Percentiles rank a stretch among this genome's conserved stretches.
phyloP scores from a whole-genome alignment of 163 green algal species.

The Coccomyxa subellipsoidea region DNA sequence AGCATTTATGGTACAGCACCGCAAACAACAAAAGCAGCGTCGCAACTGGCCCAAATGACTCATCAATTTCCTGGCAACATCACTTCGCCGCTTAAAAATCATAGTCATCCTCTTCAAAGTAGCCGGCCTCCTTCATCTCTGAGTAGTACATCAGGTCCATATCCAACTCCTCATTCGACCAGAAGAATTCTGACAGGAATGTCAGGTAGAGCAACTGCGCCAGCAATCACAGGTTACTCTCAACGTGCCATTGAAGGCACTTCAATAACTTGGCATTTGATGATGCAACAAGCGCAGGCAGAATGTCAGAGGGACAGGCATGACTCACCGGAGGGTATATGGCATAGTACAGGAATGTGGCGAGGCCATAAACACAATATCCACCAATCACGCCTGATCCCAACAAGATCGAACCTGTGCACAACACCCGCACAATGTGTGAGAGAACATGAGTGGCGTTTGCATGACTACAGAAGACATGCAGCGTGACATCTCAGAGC shows the following conservation, averaged over 20 bases:
- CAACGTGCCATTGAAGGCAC: too few species aligned
- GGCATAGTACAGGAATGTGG: slow-evolving; percentile 40
- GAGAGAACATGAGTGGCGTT: not conserved
- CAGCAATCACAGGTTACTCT: not conserved
- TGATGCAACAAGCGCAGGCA: too few species aligned
- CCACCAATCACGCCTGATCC: slow-evolving; percentile 14
- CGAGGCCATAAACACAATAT: slow-evolving; percentile 50
- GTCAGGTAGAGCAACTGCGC: slow-evolving; percentile 45
- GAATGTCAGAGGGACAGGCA: not conserved
- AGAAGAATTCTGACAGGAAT: slow-evolving; percentile 49
- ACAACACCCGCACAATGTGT: not conserved
- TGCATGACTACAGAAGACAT: too few species aligned
- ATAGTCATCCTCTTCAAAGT: slow-evolving; percentile 32
- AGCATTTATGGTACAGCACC: too few species aligned
- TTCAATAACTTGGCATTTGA: too few species aligned
- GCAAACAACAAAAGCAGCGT: too few species aligned
- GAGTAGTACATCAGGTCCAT: slow-evolving; percentile 50
- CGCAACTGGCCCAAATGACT: too few species aligned
- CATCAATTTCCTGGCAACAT: too few species aligned
- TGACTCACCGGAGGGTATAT: slow-evolving; percentile 27
- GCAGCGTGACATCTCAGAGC: too few species aligned
- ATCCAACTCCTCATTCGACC: slow-evolving; percentile 40
- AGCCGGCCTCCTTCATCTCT: slow-evolving; percentile 55
- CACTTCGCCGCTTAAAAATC: not conserved
- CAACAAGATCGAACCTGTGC: not conserved